Base-by-base conservation (phyloP, 2,329 filamentous ascomycete genomes). In the Cercospora sesami region DNA sequence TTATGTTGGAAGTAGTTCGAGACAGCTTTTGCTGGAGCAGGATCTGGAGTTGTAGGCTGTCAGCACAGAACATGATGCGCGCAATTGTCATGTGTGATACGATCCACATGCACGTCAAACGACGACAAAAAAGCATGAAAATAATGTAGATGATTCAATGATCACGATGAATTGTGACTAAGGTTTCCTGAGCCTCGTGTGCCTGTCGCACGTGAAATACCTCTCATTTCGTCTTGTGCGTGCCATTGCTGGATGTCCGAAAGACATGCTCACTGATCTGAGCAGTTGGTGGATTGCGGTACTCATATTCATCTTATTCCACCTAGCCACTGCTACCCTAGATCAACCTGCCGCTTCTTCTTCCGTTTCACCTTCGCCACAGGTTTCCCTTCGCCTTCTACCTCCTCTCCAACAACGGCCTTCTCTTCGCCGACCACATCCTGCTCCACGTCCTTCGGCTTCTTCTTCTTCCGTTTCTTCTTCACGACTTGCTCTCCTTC, bases 1-100 rank as follows among this genome's bases (percentile, higher is more conserved):
- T 1, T 71, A 65, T 63, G 55, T 79, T 9, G 78, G 78, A 0
- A 76, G 75, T 5, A 74, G 72, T 14, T 74, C 71, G 53, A 71
- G 77, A 39, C 68, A 77, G 26, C 60, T 71, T 64, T 60, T 63
- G 57, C 51, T 71, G 39, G 51, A 65, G 58, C 23, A 30, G n/a
- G 66, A 65, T 14, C 14, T 68, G 26, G 63, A 65, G 16, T 9
- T 64, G 62, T 57, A 58, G 31, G 16, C 4, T 31, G 45, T 21
- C 1, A 6, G 42, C n/a, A 48, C 18, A 21, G 42, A 21, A 48
- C 7, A 21, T 10, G n/a, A 21, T 48, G 14, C 3, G 33, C 33
- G 14, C 0, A 0, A 39, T n/a, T 7, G 5, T 16, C 33, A 3
- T 39, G 33, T 39, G 33, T n/a, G 4, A 28, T 28, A 4, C 26